A percentile compares a stretch with the other conserved stretches of the same genome.
phyloP scores from a whole-genome alignment of 768 basidiomycete species.

The Lanmaoa pseudosensibilis region DNA sequence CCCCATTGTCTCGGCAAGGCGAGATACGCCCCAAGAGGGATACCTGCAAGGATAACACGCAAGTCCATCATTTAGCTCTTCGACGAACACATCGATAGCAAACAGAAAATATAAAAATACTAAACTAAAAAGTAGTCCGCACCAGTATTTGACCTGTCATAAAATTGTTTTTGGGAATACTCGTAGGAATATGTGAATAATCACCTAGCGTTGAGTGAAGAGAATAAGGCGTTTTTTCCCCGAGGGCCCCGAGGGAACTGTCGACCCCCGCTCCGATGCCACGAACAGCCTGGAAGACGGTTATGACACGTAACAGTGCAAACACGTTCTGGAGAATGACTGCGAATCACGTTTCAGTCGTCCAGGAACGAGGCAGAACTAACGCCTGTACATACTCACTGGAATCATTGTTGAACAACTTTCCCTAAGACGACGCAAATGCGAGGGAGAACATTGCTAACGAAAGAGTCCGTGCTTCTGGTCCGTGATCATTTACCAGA shows the following conservation, averaged over 20 bases:
- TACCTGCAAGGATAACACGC: conserved; percentile 27
- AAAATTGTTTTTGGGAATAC: background rate
- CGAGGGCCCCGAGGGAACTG: conserved; percentile 17
- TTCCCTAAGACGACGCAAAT: conserved; percentile 51
- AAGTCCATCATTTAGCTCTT: background rate
- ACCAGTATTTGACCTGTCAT: conserved; percentile 8
- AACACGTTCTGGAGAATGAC: conserved; percentile 48
- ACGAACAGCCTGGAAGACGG: conserved; percentile 24
- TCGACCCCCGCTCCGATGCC: conserved; percentile 24
- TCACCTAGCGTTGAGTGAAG: conserved; percentile 27
- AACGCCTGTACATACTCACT: conserved; percentile 24
- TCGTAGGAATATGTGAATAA: background rate
- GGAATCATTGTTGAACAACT: conserved; percentile 62
- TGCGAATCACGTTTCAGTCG: conserved; percentile 20
- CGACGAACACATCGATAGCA: background rate
- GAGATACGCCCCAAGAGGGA: conserved; percentile 29
- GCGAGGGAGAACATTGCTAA: conserved; percentile 43
- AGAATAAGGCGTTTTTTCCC: conserved; percentile 24
- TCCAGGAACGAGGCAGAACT: background rate
- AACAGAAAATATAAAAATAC: conserved; percentile 4
- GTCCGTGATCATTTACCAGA: background rate
- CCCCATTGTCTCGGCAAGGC: conserved; percentile 21
- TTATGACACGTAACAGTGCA: conserved; percentile 46
- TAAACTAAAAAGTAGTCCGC: conserved; percentile 33
- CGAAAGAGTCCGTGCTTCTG: background rate